Evolutionary conservation across 305 asterid species (phyloP).

Genomic region (Rubia peregrina): DNA sequence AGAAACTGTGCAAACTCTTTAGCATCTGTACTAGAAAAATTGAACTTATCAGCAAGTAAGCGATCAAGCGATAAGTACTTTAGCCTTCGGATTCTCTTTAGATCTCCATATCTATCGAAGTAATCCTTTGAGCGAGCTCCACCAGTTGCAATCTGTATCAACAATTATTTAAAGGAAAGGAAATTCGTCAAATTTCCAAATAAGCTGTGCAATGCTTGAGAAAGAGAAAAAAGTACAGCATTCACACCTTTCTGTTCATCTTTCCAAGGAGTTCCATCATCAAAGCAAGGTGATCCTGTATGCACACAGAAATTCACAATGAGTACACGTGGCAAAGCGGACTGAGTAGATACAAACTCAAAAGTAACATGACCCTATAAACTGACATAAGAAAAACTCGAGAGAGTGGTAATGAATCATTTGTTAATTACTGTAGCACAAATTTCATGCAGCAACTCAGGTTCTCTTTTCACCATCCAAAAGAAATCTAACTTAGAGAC

Average conservation of each 20-base stretch:
- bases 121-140: conserved; percentile 85
- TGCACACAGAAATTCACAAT: conserved; percentile 7
- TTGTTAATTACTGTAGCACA: not conserved
- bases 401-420: not conserved
- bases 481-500: conserved; percentile 4
- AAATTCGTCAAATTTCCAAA: conserved; percentile 17
- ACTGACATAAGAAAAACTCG: not conserved
- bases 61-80: conserved; percentile 62
- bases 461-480: not conserved
- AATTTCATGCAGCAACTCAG: not conserved
- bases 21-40: conserved; percentile 54
- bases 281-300: conserved; percentile 87
- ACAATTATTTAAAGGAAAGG: conserved; percentile 9
- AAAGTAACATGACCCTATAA: not conserved
- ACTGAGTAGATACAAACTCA: not conserved
- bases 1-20: conserved; percentile 59
- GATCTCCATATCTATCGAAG: conserved; percentile 84
- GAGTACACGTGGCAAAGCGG: not conserved
- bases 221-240: conserved; percentile 12
- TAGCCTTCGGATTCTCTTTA: conserved; percentile 87
- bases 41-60: conserved; percentile 59
- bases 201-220: conserved; percentile 12
- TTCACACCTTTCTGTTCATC: conserved; percentile 75
- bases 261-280: conserved; percentile 97
- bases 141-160: conserved; percentile 52